Base-by-base conservation (phyloP, 345 rosid species). In the Ceriops zippeliana region DNA sequence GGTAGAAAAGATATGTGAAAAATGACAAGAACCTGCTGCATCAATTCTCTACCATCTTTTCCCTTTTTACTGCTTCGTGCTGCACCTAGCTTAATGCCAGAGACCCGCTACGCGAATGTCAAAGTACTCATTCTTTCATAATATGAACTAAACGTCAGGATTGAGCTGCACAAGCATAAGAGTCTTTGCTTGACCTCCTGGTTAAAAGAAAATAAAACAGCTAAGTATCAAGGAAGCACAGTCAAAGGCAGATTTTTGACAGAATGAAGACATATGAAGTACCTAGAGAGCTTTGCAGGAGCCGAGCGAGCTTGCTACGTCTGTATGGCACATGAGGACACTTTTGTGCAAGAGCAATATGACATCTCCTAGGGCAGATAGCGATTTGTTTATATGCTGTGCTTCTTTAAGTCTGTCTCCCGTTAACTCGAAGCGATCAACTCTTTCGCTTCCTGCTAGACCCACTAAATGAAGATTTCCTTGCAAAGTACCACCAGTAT, bases 171-270 rank as follows among this genome's bases (percentile, higher is more conserved):
- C 97, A 68, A 96, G 83, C 97, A 92, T 96, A 5, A 96, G 74
- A 0, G 99, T 96, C 70, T 95, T 96, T 67, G 99, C 99, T 79
- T 83, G 90, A 71, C 99, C 99, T 58, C 99, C 97, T 95, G 83
- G 49, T 42, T 42, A 15, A 3, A 13, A 42, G 15, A 67, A 28
- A 4, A 35, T 24, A 63, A 49, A 11, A 66, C 57, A 69, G 62
- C 37, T 17, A 63, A 60, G 15, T 61, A 20, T n/a, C 22, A 5
- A 3, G 16, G 28, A 26, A 30, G 37, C 37, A 11, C n/a, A 38
- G 21, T 61, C 56, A 13, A 56, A 5, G 24, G 26, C 17, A 63
- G 53, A 34, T 34, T 72, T 57, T 5, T 31, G 51, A 67, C 42
- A 5, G 42, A 52, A 69, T 28, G 6, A 57, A 34, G 7, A 47